A percentile compares a stretch with the other conserved stretches of the same genome.
Conservation (phyloP, 345 rosid genomes). For the Rhodomyrtus tomentosa region DNA sequence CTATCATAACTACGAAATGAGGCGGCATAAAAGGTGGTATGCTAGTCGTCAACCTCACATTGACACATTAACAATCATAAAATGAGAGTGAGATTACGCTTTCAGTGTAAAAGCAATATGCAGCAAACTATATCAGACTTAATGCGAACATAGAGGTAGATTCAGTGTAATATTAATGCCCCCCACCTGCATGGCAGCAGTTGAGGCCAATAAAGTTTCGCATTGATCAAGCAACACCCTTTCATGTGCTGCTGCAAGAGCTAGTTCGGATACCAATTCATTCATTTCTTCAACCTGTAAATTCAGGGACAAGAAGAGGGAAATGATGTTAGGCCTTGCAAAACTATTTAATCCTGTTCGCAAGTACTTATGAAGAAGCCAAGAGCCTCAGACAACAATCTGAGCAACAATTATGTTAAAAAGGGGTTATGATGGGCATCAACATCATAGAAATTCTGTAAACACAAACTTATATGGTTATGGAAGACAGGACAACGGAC, state of each 20-base stretch:
- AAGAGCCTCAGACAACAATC: background rate
- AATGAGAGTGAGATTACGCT: background rate
- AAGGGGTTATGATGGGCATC: background rate
- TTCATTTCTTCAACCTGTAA: constrained; percentile 49
- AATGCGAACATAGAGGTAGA: background rate
- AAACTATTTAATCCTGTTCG: background rate
- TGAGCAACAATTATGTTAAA: background rate
- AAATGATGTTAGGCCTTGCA: background rate
- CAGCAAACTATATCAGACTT: background rate
- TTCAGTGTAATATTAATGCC: background rate
- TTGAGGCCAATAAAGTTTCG: constrained; percentile 57
- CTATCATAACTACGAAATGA: background rate
- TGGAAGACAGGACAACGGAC: background rate
- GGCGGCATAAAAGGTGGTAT: background rate
- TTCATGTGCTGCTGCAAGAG: constrained; percentile 39
- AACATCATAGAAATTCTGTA: background rate
- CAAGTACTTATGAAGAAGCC: background rate
- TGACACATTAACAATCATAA: background rate
- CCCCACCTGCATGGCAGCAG: constrained; percentile 55
- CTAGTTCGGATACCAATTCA: constrained; percentile 52
- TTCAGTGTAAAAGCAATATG: background rate
- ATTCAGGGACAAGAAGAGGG: background rate
- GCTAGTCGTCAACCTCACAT: background rate
- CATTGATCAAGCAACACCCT: constrained; percentile 50
- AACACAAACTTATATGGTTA: background rate